phyloP scores from a whole-genome alignment of 805 yeast genomes.

The Saccharomycopsis sp. region DNA sequence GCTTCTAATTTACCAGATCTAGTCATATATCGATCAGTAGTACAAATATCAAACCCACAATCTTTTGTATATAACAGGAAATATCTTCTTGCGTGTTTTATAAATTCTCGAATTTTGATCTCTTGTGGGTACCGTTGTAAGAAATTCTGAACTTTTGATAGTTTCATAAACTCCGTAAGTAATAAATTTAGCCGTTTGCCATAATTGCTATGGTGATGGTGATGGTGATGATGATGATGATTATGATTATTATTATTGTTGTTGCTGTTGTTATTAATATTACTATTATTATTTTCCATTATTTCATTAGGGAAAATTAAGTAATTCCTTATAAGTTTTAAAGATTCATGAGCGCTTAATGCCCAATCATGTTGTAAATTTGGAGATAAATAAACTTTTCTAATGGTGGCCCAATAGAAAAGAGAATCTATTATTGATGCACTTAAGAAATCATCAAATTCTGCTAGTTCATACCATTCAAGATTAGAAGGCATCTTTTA shows the following conservation, averaged over 20 bases:
- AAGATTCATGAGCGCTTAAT: constrained; percentile 11
- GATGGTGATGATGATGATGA: too few relatives aligned
- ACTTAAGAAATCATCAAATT: constrained; percentile 28
- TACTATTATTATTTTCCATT: constrained; percentile 9
- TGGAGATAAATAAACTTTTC: constrained; percentile 24
- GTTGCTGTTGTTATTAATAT: constrained; percentile 22
- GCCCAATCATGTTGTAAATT: constrained; percentile 5
- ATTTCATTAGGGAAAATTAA: constrained; percentile 14
- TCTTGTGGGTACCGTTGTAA: constrained; percentile 24
- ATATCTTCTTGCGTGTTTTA: constrained; percentile 32
- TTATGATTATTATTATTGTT: too few relatives aligned
- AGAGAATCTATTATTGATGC: constrained; percentile 25
- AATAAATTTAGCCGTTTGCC: constrained; percentile 23
- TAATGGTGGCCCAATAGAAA: constrained; percentile 26
- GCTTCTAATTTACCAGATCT: constrained; percentile 25
- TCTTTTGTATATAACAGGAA: constrained; percentile 30
- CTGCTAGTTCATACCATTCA: constrained; percentile 26
- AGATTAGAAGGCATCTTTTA: constrained; percentile 18
- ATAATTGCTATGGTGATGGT: too few relatives aligned
- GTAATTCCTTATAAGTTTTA: constrained; percentile 13
- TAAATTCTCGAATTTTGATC: constrained; percentile 28
- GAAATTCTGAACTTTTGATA: constrained; percentile 26
- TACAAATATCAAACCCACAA: constrained; percentile 36
- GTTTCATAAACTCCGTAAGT: constrained; percentile 24
- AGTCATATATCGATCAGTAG: constrained; percentile 35